Evolutionary conservation across 2,329 filamentous ascomycete genomes (phyloP).

Genomic region (Pseudogymnoascus sp.): DNA sequence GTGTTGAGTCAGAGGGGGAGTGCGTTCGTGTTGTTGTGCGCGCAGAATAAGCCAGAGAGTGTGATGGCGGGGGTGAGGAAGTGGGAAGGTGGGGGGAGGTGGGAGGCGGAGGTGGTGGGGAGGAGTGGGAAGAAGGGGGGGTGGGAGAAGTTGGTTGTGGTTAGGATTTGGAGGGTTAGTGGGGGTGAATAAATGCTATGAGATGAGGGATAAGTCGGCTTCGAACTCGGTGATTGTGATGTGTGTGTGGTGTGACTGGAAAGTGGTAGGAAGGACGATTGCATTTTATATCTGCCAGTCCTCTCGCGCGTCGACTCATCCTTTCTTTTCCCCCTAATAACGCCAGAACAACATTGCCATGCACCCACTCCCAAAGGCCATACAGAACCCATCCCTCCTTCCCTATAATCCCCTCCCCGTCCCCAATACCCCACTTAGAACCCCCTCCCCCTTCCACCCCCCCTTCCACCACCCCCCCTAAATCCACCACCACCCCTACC

Average conservation of each 20-base stretch:
- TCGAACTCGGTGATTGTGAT: background rate
- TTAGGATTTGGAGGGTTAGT: conserved; percentile 66
- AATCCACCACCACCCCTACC: conserved; percentile 40
- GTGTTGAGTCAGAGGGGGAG: conserved; percentile 63
- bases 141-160: conserved; percentile 87
- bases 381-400: background rate
- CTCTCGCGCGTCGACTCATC: background rate
- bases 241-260: background rate
- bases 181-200: background rate
- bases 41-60: conserved; percentile 74
- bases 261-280: background rate
- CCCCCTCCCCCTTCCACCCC: conserved; percentile 46
- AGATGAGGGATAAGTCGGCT: background rate
- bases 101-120: conserved; percentile 71
- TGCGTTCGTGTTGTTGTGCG: conserved; percentile 83
- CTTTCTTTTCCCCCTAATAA: background rate
- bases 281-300: background rate
- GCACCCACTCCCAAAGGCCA: background rate
- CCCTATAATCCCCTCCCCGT: conserved; percentile 32
- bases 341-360: background rate
- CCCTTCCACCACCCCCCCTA: conserved; percentile 38
- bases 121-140: conserved; percentile 79
- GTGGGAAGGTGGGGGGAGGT: conserved; percentile 43
- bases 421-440: conserved; percentile 14
- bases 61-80: conserved; percentile 55